These are phyloP conservation scores for Reticulomyxa filosa DNA, from an alignment of 78 protist species.

Conservation along the genomic window DNA sequence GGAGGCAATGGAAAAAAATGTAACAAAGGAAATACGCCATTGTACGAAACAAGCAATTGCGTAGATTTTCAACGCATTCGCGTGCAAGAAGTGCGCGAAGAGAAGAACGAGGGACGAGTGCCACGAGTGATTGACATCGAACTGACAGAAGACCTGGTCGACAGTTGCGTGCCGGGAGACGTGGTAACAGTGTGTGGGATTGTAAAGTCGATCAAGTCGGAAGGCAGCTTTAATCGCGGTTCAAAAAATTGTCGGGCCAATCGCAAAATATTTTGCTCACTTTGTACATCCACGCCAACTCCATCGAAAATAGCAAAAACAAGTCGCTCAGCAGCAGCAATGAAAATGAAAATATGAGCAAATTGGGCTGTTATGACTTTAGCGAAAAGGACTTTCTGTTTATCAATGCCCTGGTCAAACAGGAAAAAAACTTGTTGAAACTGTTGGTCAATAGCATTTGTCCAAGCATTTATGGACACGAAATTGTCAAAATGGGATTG, in stretches of 20 bases:
- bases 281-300: conserved; percentile 15
- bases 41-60: too few species aligned
- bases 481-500: conserved; percentile 80
- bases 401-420: neutral
- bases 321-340: conserved; percentile 38
- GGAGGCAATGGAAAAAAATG: too few species aligned
- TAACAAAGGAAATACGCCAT: too few species aligned
- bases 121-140: conserved; percentile 78
- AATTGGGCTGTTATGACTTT: too few species aligned
- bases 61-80: neutral
- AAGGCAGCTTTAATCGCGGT: neutral
- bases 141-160: conserved; percentile 51
- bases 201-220: conserved; percentile 38
- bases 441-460: conserved; percentile 72
- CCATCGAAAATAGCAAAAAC: conserved; percentile 34
- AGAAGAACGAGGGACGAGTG: conserved; percentile 49
- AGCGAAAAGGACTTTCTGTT: neutral
- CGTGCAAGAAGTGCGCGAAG: neutral
- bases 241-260: neutral
- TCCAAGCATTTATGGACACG: conserved; percentile 89
- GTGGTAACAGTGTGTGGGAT: conserved; percentile 60
- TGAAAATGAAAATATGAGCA: neutral
- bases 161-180: conserved; percentile 52
- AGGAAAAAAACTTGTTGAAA: conserved; percentile 34
- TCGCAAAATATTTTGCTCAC: neutral